These are phyloP conservation scores for Trichoderma asperelloides DNA, from an alignment of 495 filamentous ascomycete species.

Conservation along the genomic window DNA sequence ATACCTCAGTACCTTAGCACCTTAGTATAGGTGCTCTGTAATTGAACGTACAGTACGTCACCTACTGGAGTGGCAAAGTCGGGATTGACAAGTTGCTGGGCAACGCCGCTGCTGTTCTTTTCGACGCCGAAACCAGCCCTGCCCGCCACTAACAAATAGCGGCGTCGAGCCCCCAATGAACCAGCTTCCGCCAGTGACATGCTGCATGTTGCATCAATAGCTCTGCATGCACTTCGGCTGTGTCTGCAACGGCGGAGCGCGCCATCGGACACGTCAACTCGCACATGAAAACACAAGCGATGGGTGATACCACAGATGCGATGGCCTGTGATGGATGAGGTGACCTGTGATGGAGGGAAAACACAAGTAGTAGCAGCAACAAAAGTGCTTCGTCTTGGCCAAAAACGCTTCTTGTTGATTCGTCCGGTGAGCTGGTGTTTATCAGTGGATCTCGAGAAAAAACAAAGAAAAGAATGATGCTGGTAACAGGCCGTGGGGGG, in stretches of 20 bases:
- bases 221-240: neutral
- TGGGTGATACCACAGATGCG: neutral
- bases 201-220: neutral
- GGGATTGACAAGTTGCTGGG: neutral
- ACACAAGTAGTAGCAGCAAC: neutral
- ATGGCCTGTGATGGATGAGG: too few species aligned
- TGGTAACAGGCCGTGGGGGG: neutral
- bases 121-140: neutral
- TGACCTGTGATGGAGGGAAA: neutral
- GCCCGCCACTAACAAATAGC: neutral
- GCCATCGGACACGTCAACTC: neutral
- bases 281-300: neutral
- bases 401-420: neutral
- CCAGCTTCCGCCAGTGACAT: neutral
- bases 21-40: too few species aligned
- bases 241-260: neutral
- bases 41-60: neutral
- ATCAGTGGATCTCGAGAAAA: slow-evolving; percentile 7
- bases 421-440: neutral
- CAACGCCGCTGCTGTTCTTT: neutral
- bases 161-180: neutral
- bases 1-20: too few species aligned
- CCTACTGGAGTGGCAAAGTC: neutral
- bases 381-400: neutral
- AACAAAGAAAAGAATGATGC: neutral